Conservation (phyloP, 2,329 filamentous ascomycete species). For the Beauveria asiatica region DNA sequence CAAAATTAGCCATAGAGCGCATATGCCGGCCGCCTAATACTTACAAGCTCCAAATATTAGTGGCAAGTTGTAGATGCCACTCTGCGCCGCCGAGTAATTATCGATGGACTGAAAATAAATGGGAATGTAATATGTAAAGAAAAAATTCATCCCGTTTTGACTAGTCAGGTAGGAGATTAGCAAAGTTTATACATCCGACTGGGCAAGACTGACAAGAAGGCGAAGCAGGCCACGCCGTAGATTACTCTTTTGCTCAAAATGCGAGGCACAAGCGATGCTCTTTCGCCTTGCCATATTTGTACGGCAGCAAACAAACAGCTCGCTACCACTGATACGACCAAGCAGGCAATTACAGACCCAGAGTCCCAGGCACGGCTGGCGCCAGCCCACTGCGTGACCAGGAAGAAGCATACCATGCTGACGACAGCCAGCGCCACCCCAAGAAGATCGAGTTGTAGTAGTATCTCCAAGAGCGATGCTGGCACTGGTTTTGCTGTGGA, state of each 20-base stretch:
- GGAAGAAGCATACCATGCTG: slow-evolving; percentile 28
- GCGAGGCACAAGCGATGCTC: not conserved
- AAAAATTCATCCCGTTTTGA: not conserved
- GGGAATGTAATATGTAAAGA: slow-evolving; percentile 24
- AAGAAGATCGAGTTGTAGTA: slow-evolving; percentile 21
- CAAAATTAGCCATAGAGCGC: not conserved
- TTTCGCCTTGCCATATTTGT: slow-evolving; percentile 1
- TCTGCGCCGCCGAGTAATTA: slow-evolving; percentile 23
- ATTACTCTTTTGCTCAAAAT: not conserved
- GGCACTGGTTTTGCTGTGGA: slow-evolving; percentile 22
- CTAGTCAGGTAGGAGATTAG: not conserved
- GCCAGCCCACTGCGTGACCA: slow-evolving; percentile 34
- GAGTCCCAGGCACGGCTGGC: slow-evolving; percentile 28
- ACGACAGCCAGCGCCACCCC: slow-evolving; percentile 29
- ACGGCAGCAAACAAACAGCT: slow-evolving; percentile 20
- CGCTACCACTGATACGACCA: slow-evolving; percentile 22
- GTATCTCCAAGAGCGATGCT: slow-evolving; percentile 26
- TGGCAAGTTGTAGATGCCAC: slow-evolving; percentile 30
- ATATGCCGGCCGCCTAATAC: not conserved
- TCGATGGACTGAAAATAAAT: slow-evolving; percentile 27
- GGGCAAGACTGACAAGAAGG: not conserved
- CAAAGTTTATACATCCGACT: too few species aligned
- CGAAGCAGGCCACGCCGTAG: not conserved
- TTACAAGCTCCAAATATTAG: slow-evolving; percentile 17
- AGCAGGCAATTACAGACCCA: slow-evolving; percentile 25